Conservation (phyloP, 2,329 filamentous ascomycete species). For the Penicillium aurantiogriseum region DNA sequence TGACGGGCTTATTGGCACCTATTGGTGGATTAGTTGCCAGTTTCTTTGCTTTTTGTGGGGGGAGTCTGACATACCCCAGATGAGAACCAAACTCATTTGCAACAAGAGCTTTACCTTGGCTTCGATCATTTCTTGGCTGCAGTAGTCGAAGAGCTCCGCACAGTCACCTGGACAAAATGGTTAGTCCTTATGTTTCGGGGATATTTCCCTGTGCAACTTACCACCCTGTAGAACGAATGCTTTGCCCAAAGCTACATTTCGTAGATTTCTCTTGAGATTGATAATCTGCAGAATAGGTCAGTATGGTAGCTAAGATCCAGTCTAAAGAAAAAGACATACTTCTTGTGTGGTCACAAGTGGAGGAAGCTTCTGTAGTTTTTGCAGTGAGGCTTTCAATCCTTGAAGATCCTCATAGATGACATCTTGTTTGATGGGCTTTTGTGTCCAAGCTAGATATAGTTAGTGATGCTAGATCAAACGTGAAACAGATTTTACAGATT, state of each 20-base stretch:
- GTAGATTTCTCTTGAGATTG: slow-evolving; percentile 72
- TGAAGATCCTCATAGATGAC: slow-evolving; percentile 47
- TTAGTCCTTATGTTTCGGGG: background rate
- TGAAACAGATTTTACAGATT: background rate
- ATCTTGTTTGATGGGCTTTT: slow-evolving; percentile 48
- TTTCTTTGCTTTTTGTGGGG: background rate
- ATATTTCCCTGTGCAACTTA: slow-evolving; percentile 20
- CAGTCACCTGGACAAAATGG: slow-evolving; percentile 61
- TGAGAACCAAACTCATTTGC: slow-evolving; percentile 94
- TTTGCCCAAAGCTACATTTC: slow-evolving; percentile 83
- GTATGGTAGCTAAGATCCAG: slow-evolving; percentile 1
- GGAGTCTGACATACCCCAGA: slow-evolving; percentile 66
- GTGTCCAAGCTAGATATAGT: slow-evolving; percentile 39
- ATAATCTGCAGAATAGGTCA: slow-evolving; percentile 55
- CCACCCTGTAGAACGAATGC: slow-evolving; percentile 94
- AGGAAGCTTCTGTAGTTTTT: slow-evolving; percentile 46
- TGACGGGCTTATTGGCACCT: slow-evolving; percentile 70
- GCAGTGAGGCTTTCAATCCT: slow-evolving; percentile 40
- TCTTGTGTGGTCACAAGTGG: slow-evolving; percentile 50
- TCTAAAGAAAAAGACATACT: slow-evolving; percentile 23
- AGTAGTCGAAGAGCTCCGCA: slow-evolving; percentile 96
- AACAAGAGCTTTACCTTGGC: slow-evolving; percentile 94
- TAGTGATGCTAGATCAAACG: background rate
- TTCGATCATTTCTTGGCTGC: slow-evolving; percentile 82
- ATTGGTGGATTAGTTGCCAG: background rate